Percentiles rank a stretch among this genome's conserved stretches.
These are phyloP conservation scores for Boletus patriciae DNA, from an alignment of 768 basidiomycete genomes.

Conservation along the genomic window DNA sequence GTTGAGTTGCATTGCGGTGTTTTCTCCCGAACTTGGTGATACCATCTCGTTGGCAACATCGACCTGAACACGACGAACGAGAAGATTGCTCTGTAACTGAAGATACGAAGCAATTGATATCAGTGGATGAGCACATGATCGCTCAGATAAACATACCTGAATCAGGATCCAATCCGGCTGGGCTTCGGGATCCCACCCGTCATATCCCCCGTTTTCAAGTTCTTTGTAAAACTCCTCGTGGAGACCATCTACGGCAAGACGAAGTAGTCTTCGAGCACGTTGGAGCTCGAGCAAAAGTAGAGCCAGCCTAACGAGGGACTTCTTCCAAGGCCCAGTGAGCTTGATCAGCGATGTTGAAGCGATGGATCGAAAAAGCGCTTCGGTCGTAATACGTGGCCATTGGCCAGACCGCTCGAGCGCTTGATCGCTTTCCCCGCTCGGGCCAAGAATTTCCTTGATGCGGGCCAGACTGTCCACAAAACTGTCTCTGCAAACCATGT, in stretches of 20 bases:
- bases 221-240: constrained; percentile 32
- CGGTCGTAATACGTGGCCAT: constrained; percentile 18
- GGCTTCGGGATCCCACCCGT: constrained; percentile 16
- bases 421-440: constrained; percentile 12
- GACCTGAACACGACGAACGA: constrained; percentile 42
- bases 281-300: constrained; percentile 33
- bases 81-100: constrained; percentile 45
- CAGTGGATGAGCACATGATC: not conserved
- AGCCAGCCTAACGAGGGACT: constrained; percentile 27
- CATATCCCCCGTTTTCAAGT: constrained; percentile 18
- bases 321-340: constrained; percentile 28
- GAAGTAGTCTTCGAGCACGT: constrained; percentile 8
- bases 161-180: constrained; percentile 45
- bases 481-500: accelerated
- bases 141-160: constrained; percentile 30
- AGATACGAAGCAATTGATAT: not conserved
- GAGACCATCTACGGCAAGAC: constrained; percentile 14
- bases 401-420: constrained; percentile 8
- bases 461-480: not conserved
- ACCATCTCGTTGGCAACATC: constrained; percentile 47
- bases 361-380: constrained; percentile 28
- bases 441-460: constrained; percentile 9
- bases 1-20: constrained; percentile 41
- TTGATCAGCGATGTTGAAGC: constrained; percentile 16
- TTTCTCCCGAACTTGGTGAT: constrained; percentile 32